phyloP scores from a whole-genome alignment of 2,329 filamentous ascomycete species.

The Fusarium newnesense region DNA sequence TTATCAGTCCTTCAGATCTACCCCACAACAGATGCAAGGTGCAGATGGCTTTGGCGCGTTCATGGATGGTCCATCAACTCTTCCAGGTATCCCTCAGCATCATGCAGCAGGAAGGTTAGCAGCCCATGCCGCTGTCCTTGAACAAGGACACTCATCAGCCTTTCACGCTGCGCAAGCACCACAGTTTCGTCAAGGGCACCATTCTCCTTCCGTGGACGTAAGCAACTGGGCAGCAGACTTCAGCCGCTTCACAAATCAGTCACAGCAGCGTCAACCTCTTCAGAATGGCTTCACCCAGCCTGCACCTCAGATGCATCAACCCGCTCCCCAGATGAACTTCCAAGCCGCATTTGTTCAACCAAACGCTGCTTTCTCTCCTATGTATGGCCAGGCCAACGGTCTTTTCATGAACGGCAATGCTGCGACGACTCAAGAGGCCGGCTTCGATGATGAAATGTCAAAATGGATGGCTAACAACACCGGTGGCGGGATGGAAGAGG shows the following conservation, averaged over 20 bases:
- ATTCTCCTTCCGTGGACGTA: conserved; percentile 38
- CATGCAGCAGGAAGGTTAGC: conserved; percentile 50
- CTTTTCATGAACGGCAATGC: conserved; percentile 39
- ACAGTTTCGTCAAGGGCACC: conserved; percentile 39
- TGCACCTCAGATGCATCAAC: conserved; percentile 42
- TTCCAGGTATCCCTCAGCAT: conserved; percentile 47
- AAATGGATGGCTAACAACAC: conserved; percentile 54
- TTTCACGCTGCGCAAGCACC: conserved; percentile 37
- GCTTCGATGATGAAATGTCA: conserved; percentile 56
- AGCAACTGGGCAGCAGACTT: conserved; percentile 54
- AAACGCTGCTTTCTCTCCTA: conserved; percentile 42
- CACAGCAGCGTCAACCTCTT: conserved; percentile 40
- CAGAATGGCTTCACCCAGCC: conserved; percentile 36
- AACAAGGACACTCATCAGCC: conserved; percentile 40
- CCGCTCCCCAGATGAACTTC: conserved; percentile 41
- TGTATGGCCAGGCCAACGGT: conserved; percentile 44
- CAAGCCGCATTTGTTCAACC: conserved; percentile 47
- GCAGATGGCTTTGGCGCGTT: conserved; percentile 51
- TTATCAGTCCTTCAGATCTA: conserved; percentile 49
- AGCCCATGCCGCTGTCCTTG: conserved; percentile 49
- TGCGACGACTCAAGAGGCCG: conserved; percentile 44
- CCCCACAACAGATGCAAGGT: conserved; percentile 42
- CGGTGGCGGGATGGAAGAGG: conserved; percentile 49
- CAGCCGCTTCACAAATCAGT: conserved; percentile 44
- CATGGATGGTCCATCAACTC: conserved; percentile 44